These are phyloP conservation scores for Chalaropsis thielavioides DNA, from an alignment of 2,329 filamentous ascomycete species.

Conservation along the genomic window DNA sequence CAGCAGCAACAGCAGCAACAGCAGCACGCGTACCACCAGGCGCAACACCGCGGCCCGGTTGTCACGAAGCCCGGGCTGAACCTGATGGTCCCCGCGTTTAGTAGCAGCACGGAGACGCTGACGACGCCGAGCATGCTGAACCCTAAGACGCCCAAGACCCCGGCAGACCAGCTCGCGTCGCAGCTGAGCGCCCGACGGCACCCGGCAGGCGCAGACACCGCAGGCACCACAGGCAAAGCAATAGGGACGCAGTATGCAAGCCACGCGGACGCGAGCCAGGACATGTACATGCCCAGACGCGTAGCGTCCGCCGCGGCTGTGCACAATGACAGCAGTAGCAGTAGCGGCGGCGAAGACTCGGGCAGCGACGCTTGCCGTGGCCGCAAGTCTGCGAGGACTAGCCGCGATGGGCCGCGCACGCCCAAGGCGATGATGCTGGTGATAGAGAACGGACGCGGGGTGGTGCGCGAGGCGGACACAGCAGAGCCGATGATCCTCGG, in stretches of 20 bases:
- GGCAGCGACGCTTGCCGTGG: background rate
- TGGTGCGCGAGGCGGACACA: background rate
- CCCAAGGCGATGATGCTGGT: slow-evolving; percentile 23
- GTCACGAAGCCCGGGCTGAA: slow-evolving; percentile 11
- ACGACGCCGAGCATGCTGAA: slow-evolving; percentile 13
- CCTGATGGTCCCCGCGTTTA: slow-evolving; percentile 16
- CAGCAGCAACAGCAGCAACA: background rate
- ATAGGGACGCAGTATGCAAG: background rate
- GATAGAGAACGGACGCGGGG: slow-evolving; percentile 9
- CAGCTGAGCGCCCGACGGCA: slow-evolving; percentile 1
- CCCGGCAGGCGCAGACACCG: background rate
- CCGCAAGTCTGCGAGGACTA: background rate
- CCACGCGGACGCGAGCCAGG: background rate
- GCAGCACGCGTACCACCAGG: background rate
- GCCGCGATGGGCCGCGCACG: slow-evolving; percentile 21
- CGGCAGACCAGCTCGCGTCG: slow-evolving; percentile 8
- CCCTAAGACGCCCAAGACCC: slow-evolving; percentile 17
- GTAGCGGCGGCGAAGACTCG: background rate
- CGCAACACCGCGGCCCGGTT: background rate
- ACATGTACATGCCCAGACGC: background rate
- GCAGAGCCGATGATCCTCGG: slow-evolving; percentile 11
- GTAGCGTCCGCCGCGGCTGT: background rate
- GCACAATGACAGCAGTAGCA: background rate
- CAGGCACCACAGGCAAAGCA: background rate
- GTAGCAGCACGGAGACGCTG: slow-evolving; percentile 14